Conservation (phyloP, 2,329 filamentous ascomycete species). For the Endocalyx cinctus region DNA sequence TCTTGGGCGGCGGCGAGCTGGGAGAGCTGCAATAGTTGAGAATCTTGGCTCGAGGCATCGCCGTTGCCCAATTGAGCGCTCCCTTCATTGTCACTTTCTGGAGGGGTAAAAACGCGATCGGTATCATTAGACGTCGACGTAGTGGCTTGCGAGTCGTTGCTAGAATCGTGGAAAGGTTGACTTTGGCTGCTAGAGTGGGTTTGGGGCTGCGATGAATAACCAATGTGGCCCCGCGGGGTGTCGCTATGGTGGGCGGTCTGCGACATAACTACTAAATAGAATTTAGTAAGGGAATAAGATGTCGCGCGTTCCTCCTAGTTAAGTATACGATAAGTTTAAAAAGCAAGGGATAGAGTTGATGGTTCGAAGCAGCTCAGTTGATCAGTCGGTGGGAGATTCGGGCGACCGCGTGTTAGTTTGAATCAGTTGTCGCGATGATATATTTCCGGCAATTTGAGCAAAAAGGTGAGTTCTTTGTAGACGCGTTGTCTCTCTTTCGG, state of each 20-base stretch:
- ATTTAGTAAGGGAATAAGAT: no score
- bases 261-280: constrained; percentile 16
- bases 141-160: constrained; percentile 41
- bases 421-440: no score
- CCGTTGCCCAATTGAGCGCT: constrained; percentile 34
- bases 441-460: no score
- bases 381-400: no score
- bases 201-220: constrained; percentile 8
- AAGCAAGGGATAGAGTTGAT: no score
- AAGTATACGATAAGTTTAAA: no score
- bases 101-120: constrained; percentile 39
- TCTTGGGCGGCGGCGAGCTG: constrained; percentile 52
- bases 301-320: no score
- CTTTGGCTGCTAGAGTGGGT: constrained; percentile 14
- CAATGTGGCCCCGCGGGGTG: constrained; percentile 6
- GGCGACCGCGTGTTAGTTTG: no score
- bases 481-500: no score
- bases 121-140: constrained; percentile 34
- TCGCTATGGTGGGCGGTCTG: constrained; percentile 4
- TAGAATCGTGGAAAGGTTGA: constrained; percentile 25
- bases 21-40: constrained; percentile 54
- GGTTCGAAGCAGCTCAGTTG: no score
- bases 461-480: no score
- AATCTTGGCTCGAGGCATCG: constrained; percentile 47
- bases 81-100: constrained; percentile 36